Conservation (phyloP, 371 early-diverging fungal genomes). For the Blastocladiella emersonii region DNA sequence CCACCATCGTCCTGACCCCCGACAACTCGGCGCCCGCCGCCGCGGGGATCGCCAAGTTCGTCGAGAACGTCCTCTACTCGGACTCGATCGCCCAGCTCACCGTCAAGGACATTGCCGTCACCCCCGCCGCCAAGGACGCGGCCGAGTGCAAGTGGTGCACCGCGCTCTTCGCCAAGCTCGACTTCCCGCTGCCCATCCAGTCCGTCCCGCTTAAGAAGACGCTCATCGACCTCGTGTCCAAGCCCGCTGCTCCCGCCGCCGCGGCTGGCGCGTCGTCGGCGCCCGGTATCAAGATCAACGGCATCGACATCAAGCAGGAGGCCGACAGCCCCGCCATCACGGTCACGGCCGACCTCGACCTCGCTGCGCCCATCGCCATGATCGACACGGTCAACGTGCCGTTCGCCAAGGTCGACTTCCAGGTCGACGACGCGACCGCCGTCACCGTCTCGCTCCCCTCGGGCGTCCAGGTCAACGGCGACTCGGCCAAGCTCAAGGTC, state of each 20-base stretch:
- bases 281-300: background rate
- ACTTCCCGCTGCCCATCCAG: constrained; percentile 3
- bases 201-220: background rate
- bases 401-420: background rate
- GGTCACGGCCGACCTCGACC: background rate
- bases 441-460: background rate
- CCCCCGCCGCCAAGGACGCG: background rate
- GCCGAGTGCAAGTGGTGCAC: constrained; percentile 1
- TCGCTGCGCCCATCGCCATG: background rate
- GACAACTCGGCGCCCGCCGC: background rate
- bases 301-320: background rate
- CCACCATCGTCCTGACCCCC: background rate
- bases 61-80: background rate
- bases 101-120: constrained; percentile 1
- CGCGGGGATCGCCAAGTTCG: background rate
- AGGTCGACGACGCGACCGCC: background rate
- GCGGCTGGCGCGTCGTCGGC: background rate
- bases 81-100: background rate
- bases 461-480: background rate
- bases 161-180: background rate
- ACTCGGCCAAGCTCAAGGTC: background rate
- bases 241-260: background rate
- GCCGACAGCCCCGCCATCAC: background rate
- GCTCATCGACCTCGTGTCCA: background rate
- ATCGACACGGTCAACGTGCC: background rate